Conservation (phyloP, 139 green algal genomes). For the Yamagishiella unicocca region DNA sequence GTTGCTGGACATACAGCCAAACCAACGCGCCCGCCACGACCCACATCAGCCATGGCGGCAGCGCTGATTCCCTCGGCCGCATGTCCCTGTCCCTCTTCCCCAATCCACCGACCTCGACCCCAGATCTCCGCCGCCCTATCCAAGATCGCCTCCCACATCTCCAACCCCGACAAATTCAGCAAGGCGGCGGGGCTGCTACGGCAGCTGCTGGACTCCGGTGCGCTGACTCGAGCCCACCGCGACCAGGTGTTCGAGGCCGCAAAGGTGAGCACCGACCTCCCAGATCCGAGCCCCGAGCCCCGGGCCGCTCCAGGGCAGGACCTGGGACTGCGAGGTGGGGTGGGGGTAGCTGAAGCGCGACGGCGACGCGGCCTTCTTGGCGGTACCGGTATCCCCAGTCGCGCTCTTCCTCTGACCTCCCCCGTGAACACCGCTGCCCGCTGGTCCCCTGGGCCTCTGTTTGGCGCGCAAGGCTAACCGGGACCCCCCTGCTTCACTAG, state of each 20-base stretch:
- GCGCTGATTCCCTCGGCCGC: too few species aligned
- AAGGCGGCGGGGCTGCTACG: constrained; percentile 80
- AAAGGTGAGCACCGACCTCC: background rate
- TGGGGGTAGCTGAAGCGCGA: too few species aligned
- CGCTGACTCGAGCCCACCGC: constrained; percentile 41
- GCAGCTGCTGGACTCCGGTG: constrained; percentile 71
- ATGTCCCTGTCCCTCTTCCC: background rate
- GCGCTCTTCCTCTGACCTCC: too few species aligned
- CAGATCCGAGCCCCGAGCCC: background rate
- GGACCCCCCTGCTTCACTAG: too few species aligned
- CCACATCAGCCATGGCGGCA: too few species aligned
- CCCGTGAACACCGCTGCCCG: too few species aligned
- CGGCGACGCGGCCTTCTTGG: too few species aligned
- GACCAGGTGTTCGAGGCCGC: constrained; percentile 46
- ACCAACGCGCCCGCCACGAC: background rate
- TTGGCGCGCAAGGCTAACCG: too few species aligned
- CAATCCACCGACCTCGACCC: background rate
- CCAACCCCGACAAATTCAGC: constrained; percentile 76
- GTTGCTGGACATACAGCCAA: background rate
- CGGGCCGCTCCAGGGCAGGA: background rate
- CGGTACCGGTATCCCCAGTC: too few species aligned
- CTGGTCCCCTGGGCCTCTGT: too few species aligned
- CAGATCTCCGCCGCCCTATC: constrained; percentile 67
- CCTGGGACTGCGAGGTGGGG: too few species aligned
- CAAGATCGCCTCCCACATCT: constrained; percentile 74